Evolutionary conservation across 371 early-diverging fungal genomes (phyloP).

Genomic region (Mortierella sp.): DNA sequence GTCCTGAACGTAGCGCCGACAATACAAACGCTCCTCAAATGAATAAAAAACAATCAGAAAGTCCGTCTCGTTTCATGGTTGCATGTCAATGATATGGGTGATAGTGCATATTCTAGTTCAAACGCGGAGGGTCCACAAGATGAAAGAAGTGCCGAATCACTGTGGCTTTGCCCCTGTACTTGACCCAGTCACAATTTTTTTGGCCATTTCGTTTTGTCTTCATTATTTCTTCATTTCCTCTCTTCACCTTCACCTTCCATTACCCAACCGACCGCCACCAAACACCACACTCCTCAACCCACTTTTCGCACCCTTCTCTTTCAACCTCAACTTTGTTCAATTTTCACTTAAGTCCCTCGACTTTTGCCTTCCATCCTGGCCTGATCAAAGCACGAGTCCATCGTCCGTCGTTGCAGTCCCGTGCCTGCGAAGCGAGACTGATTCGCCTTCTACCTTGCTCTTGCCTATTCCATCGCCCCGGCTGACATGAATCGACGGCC

Average conservation of each 20-base stretch:
- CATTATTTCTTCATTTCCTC: neutral
- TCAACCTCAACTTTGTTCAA: neutral
- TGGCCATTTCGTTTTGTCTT: neutral
- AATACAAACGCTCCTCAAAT: neutral
- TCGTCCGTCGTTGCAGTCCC: neutral
- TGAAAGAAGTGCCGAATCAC: neutral
- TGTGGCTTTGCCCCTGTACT: neutral
- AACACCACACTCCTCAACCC: neutral
- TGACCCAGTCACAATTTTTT: neutral
- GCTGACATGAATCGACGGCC: neutral
- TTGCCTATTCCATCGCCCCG: neutral
- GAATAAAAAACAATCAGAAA: neutral
- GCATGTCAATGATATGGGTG: neutral
- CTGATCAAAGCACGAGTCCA: conserved; percentile 8
- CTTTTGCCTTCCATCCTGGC: neutral
- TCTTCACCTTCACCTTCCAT: neutral
- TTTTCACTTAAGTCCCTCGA: too few relatives aligned
- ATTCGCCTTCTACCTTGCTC: neutral
- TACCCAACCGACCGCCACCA: neutral
- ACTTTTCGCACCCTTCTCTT: too few relatives aligned
- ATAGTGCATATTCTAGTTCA: too few relatives aligned
- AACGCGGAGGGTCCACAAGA: too few relatives aligned
- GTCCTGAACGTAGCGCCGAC: neutral
- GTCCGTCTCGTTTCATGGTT: neutral
- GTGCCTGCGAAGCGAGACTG: conserved; percentile 12